Conservation (phyloP, 2,329 filamentous ascomycete genomes). For the Thielaviopsis populi region DNA sequence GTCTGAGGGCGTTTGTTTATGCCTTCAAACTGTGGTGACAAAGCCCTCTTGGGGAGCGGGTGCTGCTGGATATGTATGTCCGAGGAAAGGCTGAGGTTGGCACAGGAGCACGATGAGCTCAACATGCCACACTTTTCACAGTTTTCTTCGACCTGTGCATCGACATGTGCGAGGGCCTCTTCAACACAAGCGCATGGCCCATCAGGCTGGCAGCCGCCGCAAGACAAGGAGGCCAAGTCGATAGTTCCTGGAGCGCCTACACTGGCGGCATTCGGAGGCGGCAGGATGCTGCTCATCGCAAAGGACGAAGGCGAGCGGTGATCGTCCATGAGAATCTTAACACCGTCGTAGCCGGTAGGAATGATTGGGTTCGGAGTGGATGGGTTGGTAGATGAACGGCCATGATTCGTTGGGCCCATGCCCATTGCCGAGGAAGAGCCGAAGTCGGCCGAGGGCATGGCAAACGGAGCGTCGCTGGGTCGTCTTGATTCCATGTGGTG, state of each 20-base stretch:
- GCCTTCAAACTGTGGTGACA: slow-evolving; percentile 25
- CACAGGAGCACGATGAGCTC: slow-evolving; percentile 48
- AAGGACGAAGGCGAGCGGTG: slow-evolving; percentile 17
- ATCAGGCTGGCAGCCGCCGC: slow-evolving; percentile 40
- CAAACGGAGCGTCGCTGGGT: slow-evolving; percentile 9
- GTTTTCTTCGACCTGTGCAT: slow-evolving; percentile 36
- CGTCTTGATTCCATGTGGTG: slow-evolving; percentile 17
- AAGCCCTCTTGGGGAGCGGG: slow-evolving; percentile 32
- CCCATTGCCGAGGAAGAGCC: not conserved
- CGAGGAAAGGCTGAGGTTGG: slow-evolving; percentile 39
- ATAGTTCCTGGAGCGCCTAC: slow-evolving; percentile 15
- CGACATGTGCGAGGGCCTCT: slow-evolving; percentile 38
- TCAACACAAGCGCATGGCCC: slow-evolving; percentile 45
- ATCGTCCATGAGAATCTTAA: slow-evolving; percentile 15
- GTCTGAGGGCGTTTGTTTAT: slow-evolving; percentile 31
- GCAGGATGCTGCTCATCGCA: slow-evolving; percentile 43
- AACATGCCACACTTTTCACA: slow-evolving; percentile 49
- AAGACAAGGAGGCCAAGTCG: slow-evolving; percentile 29
- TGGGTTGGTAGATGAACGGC: slow-evolving; percentile 1
- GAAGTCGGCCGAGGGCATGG: slow-evolving; percentile 8
- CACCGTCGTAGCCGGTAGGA: slow-evolving; percentile 13
- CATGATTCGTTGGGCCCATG: not conserved
- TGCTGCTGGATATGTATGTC: slow-evolving; percentile 21
- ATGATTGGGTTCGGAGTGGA: slow-evolving; percentile 8
- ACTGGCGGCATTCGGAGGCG: slow-evolving; percentile 32